Conservation (phyloP, 1,284 basidiomycete species). For the Rugiboletus extremiorientalis region DNA sequence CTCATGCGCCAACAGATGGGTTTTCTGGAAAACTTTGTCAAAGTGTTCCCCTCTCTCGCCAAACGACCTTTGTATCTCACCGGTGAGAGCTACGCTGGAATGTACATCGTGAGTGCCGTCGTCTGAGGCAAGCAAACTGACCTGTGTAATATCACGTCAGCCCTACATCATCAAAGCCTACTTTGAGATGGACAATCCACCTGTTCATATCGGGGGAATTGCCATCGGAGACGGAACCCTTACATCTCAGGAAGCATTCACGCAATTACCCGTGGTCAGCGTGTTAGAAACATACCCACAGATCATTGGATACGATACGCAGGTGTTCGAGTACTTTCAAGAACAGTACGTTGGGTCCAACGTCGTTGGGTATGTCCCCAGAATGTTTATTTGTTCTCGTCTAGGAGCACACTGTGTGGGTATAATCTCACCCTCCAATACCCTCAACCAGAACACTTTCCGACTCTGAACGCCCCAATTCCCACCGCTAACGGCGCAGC, state of each 20-base stretch:
- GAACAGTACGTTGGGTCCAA: constrained; percentile 46
- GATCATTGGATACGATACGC: constrained; percentile 44
- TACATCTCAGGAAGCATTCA: constrained; percentile 44
- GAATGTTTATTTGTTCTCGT: not conserved
- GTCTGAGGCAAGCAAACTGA: not conserved
- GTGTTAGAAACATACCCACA: constrained; percentile 58
- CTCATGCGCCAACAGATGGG: constrained; percentile 50
- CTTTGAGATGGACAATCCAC: constrained; percentile 57
- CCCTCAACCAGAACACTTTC: constrained; percentile 58
- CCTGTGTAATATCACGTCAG: constrained; percentile 32
- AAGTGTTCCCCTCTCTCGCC: constrained; percentile 63
- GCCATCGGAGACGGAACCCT: constrained; percentile 68
- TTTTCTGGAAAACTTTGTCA: constrained; percentile 62
- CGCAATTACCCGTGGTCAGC: constrained; percentile 52
- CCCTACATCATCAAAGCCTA: constrained; percentile 71
- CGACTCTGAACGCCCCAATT: constrained; percentile 37
- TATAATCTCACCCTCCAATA: constrained; percentile 72
- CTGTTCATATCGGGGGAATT: constrained; percentile 61
- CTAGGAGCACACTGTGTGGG: constrained; percentile 60
- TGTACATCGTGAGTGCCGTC: constrained; percentile 51
- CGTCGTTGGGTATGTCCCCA: not conserved
- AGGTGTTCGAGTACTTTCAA: constrained; percentile 65
- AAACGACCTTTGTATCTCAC: constrained; percentile 61
- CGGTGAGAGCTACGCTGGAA: constrained; percentile 69
- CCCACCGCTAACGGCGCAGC: constrained; percentile 16